Evolutionary conservation across 352 stramenopile genomes (phyloP).

Genomic region (Phytopythium chamaehyphon): DNA sequence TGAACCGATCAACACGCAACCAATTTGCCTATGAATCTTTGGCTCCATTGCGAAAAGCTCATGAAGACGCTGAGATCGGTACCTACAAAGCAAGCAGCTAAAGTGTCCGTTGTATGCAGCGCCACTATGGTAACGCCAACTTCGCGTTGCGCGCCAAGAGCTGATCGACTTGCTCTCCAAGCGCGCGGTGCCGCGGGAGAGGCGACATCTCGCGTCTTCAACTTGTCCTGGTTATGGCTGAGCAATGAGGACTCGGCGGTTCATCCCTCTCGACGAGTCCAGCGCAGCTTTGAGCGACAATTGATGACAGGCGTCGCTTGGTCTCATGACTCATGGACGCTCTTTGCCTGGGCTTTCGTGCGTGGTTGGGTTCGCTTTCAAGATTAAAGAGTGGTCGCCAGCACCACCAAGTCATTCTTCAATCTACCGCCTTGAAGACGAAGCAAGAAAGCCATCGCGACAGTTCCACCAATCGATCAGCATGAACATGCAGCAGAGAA

Average conservation of each 20-base stretch:
- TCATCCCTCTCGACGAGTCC: background rate
- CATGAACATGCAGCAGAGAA: background rate
- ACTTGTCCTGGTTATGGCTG: background rate
- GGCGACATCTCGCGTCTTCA: background rate
- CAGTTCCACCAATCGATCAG: conserved; percentile 43
- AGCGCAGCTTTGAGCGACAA: too few species aligned
- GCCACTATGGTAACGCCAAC: background rate
- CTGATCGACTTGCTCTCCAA: background rate
- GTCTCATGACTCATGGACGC: too few species aligned
- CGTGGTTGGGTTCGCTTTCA: too few species aligned
- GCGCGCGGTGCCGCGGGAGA: background rate
- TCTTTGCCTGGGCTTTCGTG: too few species aligned
- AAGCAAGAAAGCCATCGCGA: conserved; percentile 43
- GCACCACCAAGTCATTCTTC: conserved; percentile 52
- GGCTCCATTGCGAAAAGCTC: too few species aligned
- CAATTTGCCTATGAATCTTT: too few species aligned
- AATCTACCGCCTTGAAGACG: conserved; percentile 63
- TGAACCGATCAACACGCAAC: too few species aligned
- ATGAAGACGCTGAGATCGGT: too few species aligned
- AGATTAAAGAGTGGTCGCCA: conserved; percentile 37
- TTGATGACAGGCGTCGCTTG: too few species aligned
- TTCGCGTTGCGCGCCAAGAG: conserved; percentile 1
- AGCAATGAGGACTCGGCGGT: background rate
- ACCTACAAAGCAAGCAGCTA: too few species aligned
- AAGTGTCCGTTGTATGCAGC: too few species aligned